phyloP scores from a whole-genome alignment of 2,329 filamentous ascomycete genomes.

The Botrytis fragariae region DNA sequence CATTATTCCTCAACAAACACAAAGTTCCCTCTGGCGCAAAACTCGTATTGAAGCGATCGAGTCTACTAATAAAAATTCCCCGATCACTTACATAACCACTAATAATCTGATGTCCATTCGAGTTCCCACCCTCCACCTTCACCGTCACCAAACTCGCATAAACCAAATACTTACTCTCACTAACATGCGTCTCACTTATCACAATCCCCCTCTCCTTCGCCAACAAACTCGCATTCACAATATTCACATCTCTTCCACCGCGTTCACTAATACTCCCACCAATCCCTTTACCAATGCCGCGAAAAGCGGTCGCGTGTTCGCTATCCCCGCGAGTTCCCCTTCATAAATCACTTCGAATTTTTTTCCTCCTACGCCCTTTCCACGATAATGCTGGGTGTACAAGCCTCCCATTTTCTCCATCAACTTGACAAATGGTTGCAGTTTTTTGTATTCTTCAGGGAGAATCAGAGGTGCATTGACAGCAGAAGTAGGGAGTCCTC shows the following conservation, averaged over 20 bases:
- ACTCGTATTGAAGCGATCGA: constrained; percentile 70
- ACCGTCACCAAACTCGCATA: constrained; percentile 72
- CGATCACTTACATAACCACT: constrained; percentile 66
- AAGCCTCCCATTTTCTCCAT: constrained; percentile 77
- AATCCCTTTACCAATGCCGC: constrained; percentile 78
- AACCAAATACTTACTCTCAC: constrained; percentile 58
- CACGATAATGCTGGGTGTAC: constrained; percentile 70
- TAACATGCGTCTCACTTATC: constrained; percentile 69
- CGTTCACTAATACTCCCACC: constrained; percentile 64
- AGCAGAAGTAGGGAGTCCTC: constrained; percentile 70
- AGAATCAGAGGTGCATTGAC: constrained; percentile 81
- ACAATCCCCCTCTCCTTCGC: constrained; percentile 75
- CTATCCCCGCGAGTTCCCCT: constrained; percentile 67
- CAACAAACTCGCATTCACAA: constrained; percentile 75
- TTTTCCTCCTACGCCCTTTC: constrained; percentile 52
- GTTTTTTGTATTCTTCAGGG: constrained; percentile 73
- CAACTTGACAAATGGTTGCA: constrained; percentile 73
- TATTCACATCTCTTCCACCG: constrained; percentile 70
- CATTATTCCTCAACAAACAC: constrained; percentile 78
- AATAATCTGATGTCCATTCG: constrained; percentile 47
- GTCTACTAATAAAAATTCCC: constrained; percentile 65
- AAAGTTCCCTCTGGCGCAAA: constrained; percentile 73
- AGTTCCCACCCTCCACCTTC: constrained; percentile 36
- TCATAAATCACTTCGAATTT: constrained; percentile 76
- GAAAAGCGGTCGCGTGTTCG: constrained; percentile 75